Conservation (phyloP, 306 rosid species). For the Glycine tomentella region DNA sequence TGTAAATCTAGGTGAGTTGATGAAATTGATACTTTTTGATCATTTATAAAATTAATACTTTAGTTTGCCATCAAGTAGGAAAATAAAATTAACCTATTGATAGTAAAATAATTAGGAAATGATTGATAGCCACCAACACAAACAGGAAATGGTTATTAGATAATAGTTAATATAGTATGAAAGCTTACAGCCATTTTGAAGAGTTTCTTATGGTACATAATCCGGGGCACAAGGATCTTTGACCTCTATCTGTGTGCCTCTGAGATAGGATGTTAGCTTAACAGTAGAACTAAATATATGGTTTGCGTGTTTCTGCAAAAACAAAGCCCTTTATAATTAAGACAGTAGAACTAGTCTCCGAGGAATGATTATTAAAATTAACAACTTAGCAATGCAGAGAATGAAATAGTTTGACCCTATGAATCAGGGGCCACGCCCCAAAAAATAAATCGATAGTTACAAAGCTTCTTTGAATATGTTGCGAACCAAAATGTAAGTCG, state of each 20-base stretch:
- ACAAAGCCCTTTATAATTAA: slow-evolving; percentile 14
- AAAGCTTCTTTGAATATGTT: slow-evolving; percentile 31
- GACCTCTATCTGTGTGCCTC: slow-evolving; percentile 8
- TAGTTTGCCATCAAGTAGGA: too few relatives aligned
- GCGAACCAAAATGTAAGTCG: slow-evolving; percentile 20
- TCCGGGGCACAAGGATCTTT: background rate
- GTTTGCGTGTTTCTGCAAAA: slow-evolving; percentile 20
- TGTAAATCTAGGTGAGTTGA: too few relatives aligned
- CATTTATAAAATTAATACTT: too few relatives aligned
- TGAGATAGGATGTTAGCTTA: slow-evolving; percentile 13
- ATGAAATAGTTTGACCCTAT: background rate
- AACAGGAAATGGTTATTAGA: too few relatives aligned
- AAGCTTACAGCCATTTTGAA: slow-evolving; percentile 45
- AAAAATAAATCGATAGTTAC: slow-evolving; percentile 39
- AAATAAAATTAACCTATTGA: too few relatives aligned
- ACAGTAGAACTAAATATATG: background rate
- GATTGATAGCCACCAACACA: too few relatives aligned
- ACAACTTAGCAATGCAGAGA: background rate
- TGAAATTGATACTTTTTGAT: too few relatives aligned
- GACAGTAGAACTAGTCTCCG: background rate
- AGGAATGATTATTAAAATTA: background rate
- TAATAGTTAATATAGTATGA: background rate
- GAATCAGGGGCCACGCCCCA: background rate
- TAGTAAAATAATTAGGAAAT: too few relatives aligned
- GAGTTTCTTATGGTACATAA: slow-evolving; percentile 4